Evolutionary conservation across 352 stramenopile species (phyloP).

Genomic region (Globisporangium alternatum): DNA sequence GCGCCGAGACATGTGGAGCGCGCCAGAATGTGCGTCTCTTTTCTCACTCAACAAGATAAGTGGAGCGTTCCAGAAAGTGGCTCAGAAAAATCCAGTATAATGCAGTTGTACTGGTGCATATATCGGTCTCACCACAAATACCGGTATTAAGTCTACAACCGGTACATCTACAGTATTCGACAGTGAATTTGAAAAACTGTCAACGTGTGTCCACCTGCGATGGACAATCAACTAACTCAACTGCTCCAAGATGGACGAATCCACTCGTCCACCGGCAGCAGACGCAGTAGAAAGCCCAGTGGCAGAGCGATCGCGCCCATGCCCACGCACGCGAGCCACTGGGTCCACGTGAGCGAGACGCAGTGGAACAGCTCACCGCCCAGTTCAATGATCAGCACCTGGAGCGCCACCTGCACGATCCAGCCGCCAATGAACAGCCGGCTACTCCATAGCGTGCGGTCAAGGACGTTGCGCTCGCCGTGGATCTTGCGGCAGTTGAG

Average conservation of each 20-base stretch:
- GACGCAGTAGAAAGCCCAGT: conserved; percentile 30
- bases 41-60: not conserved
- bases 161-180: too few species aligned
- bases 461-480: conserved; percentile 35
- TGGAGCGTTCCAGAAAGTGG: not conserved
- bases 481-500: conserved; percentile 82
- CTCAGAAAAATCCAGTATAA: not conserved
- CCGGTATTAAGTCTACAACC: too few species aligned
- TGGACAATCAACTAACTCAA: not conserved
- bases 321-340: conserved; percentile 26
- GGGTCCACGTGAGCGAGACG: conserved; percentile 6
- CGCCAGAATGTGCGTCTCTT: not conserved
- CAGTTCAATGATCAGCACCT: conserved; percentile 91
- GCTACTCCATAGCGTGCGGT: conserved; percentile 3
- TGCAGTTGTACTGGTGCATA: too few species aligned
- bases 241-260: not conserved
- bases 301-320: conserved; percentile 19
- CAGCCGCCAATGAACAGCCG: conserved; percentile 82
- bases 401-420: conserved; percentile 69
- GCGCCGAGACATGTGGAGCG: not conserved
- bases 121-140: too few species aligned
- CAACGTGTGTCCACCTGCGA: not conserved
- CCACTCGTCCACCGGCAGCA: not conserved
- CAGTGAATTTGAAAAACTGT: not conserved
- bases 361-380: conserved; percentile 46